Evolutionary conservation across 768 basidiomycete species (phyloP).

Genomic region (Termitomyces eurrhizus): DNA sequence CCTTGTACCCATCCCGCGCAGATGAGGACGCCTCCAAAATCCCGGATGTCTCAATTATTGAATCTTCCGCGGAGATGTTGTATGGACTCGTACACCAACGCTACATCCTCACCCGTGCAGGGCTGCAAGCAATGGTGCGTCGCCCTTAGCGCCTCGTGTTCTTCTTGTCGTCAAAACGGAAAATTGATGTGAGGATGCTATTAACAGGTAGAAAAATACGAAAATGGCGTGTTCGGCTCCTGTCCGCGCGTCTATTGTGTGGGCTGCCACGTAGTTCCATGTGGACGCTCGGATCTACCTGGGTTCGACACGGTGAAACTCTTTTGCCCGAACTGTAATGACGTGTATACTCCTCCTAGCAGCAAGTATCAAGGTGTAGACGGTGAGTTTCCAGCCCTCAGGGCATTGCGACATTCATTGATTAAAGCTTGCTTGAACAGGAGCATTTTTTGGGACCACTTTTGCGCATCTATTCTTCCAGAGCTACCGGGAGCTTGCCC

Average conservation of each 20-base stretch:
- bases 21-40: constrained; percentile 95
- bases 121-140: constrained; percentile 90
- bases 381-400: constrained; percentile 49
- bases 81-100: constrained; percentile 98
- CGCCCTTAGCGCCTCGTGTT: constrained; percentile 18
- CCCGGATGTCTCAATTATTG: constrained; percentile 97
- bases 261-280: constrained; percentile 86
- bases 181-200: constrained; percentile 11
- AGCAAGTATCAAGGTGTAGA: constrained; percentile 95
- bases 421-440: constrained; percentile 33
- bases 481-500: constrained; percentile 92
- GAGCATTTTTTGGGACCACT: constrained; percentile 99
- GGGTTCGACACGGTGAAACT: constrained; percentile 97
- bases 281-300: constrained; percentile 92
- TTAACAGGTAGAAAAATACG: constrained; percentile 90
- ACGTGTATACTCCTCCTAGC: constrained; percentile 93
- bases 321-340: constrained; percentile 97
- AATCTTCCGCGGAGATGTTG: constrained; percentile 94
- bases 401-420: constrained; percentile 7
- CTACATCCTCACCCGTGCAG: constrained; percentile 92
- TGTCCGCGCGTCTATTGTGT: constrained; percentile 96
- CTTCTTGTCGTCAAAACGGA: constrained; percentile 7
- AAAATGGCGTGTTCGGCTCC: constrained; percentile 83
- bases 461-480: constrained; percentile 98
- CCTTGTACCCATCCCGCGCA: constrained; percentile 20